Evolutionary conservation across 495 filamentous ascomycete genomes (phyloP).

Genomic region (Acidomyces sp.): DNA sequence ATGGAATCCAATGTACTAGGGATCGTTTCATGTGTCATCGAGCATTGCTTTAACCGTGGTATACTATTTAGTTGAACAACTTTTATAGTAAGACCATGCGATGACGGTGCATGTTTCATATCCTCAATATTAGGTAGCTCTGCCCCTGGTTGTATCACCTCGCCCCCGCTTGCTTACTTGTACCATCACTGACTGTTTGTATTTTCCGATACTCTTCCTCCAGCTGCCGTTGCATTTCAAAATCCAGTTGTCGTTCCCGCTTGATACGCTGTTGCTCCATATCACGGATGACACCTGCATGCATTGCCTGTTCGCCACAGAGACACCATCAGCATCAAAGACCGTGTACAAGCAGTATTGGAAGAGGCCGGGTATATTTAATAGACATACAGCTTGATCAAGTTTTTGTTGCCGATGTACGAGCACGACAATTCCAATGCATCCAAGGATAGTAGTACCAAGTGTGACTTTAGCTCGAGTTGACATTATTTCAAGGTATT

Average conservation of each 20-base stretch:
- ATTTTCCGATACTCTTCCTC: constrained; percentile 85
- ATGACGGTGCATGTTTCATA: too few species aligned
- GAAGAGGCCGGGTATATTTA: not conserved
- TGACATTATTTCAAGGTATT: too few species aligned
- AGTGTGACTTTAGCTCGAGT: constrained; percentile 78
- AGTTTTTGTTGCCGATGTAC: constrained; percentile 77
- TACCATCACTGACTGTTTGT: constrained; percentile 47
- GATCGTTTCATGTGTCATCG: too few species aligned
- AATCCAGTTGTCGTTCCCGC: constrained; percentile 69
- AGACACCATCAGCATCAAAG: too few species aligned
- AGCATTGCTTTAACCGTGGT: too few species aligned
- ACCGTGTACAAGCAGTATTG: constrained; percentile 13
- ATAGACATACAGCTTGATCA: constrained; percentile 63
- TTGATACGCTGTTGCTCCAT: constrained; percentile 89
- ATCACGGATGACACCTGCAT: constrained; percentile 83
- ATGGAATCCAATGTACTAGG: too few species aligned
- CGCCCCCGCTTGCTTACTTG: not conserved
- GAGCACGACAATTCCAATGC: constrained; percentile 62
- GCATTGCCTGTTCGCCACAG: constrained; percentile 99
- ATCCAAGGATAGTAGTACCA: constrained; percentile 58
- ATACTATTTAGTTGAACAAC: too few species aligned
- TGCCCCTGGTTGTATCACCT: too few species aligned
- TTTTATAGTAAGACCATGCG: too few species aligned
- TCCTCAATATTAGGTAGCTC: too few species aligned
- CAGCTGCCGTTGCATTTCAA: constrained; percentile 73